Evolutionary conservation across 441 rosid genomes (phyloP).

Genomic region (Croton laevigatus): DNA sequence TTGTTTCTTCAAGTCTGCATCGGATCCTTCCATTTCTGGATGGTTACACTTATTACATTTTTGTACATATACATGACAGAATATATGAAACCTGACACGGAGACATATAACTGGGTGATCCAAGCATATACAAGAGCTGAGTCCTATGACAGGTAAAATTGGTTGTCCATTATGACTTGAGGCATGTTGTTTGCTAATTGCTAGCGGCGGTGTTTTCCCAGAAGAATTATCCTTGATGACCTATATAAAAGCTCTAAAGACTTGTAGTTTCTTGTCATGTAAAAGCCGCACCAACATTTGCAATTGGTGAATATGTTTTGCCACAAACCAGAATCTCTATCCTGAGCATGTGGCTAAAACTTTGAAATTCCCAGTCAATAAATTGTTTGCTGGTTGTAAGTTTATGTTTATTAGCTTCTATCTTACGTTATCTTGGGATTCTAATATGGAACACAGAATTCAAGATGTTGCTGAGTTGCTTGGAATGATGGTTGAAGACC

Average conservation of each 20-base stretch:
- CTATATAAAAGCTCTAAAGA: not conserved
- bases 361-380: not conserved
- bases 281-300: not conserved
- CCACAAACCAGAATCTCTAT: not conserved
- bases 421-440: constrained; percentile 3
- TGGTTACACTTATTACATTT: constrained; percentile 18
- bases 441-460: constrained; percentile 50
- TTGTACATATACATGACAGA: constrained; percentile 38
- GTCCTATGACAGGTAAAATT: constrained; percentile 83
- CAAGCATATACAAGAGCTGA: constrained; percentile 98
- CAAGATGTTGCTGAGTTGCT: constrained; percentile 97
- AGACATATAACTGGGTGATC: constrained; percentile 95
- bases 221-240: constrained; percentile 7
- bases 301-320: not conserved
- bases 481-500: constrained; percentile 98
- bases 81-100: constrained; percentile 92
- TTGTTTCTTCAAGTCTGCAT: constrained; percentile 5
- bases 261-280: not conserved
- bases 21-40: not conserved
- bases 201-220: not conserved
- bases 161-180: constrained; percentile 3
- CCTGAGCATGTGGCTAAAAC: not conserved
- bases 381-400: not conserved
- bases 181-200: not conserved
- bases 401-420: not conserved